Percentiles rank a stretch among this genome's conserved stretches.
These are phyloP conservation scores for Helicostylum pulchrum DNA, from an alignment of 192 early-diverging fungal genomes.

Conservation along the genomic window DNA sequence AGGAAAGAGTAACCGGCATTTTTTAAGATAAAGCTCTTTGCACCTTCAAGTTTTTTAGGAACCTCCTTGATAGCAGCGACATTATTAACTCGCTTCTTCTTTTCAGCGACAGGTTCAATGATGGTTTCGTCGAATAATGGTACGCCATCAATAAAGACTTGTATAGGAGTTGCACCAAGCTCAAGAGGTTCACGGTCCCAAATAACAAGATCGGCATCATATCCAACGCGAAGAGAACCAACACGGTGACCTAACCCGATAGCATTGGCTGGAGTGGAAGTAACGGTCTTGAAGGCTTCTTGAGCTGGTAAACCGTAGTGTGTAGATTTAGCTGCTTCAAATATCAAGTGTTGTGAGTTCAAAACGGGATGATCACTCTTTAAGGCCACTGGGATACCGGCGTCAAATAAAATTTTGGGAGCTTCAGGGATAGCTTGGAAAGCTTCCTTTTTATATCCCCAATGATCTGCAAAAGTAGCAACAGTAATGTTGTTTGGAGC, in stretches of 20 bases:
- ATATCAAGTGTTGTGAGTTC: conserved; percentile 69
- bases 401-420: conserved; percentile 60
- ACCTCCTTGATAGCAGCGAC: conserved; percentile 18
- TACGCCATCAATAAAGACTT: conserved; percentile 76
- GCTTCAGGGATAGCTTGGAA: conserved; percentile 59
- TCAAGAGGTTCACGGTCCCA: conserved; percentile 72
- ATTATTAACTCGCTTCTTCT: background rate
- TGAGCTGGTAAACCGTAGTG: conserved; percentile 67
- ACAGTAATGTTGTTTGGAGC: conserved; percentile 63
- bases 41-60: background rate
- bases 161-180: conserved; percentile 68
- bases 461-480: conserved; percentile 68
- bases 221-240: conserved; percentile 60
- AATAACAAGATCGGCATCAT: conserved; percentile 80
- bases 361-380: conserved; percentile 79
- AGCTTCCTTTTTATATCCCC: conserved; percentile 76
- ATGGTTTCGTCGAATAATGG: conserved; percentile 47
- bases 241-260: conserved; percentile 70
- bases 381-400: conserved; percentile 70
- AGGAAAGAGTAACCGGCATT: conserved; percentile 9
- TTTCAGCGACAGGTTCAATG: conserved; percentile 16
- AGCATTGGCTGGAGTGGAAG: conserved; percentile 65
- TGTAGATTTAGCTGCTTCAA: conserved; percentile 71
- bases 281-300: conserved; percentile 61
- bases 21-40: conserved; percentile 5